Evolutionary conservation across 2,329 filamentous ascomycete species (phyloP).

Genomic region (Botryotinia calthae): DNA sequence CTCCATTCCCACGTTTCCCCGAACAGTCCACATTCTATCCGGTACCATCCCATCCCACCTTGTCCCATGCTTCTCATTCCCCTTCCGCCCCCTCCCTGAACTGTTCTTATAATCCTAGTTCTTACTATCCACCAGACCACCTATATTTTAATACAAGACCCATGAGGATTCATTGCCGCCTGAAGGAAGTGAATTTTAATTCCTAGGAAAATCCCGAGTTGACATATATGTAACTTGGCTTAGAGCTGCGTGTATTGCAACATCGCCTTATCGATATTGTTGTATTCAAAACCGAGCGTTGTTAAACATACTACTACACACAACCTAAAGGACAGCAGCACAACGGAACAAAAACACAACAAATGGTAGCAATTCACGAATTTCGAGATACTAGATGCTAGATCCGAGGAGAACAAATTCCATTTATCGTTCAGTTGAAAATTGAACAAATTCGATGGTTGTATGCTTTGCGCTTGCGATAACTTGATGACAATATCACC

Average conservation of each 20-base stretch:
- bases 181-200: slow-evolving; percentile 14
- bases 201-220: slow-evolving; percentile 1
- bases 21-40: slow-evolving; percentile 12
- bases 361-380: background rate
- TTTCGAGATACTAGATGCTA: background rate
- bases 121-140: slow-evolving; percentile 5
- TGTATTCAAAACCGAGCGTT: slow-evolving; percentile 2
- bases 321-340: background rate
- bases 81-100: slow-evolving; percentile 1
- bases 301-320: background rate
- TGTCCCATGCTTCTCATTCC: slow-evolving; percentile 5
- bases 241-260: slow-evolving; percentile 9
- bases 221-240: slow-evolving; percentile 7
- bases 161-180: slow-evolving; percentile 17
- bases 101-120: slow-evolving; percentile 8
- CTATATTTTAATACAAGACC: slow-evolving; percentile 8
- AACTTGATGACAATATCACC: background rate
- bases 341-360: slow-evolving; percentile 3
- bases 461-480: slow-evolving; percentile 5
- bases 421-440: background rate
- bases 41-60: background rate
- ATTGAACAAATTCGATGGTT: background rate
- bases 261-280: slow-evolving; percentile 21
- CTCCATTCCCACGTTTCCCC: slow-evolving; percentile 17
- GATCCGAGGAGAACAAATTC: background rate